A percentile compares a stretch with the other conserved stretches of the same genome.
Conservation (phyloP, 176 grass and related monocot genomes). For the Triticum timopheevii region DNA sequence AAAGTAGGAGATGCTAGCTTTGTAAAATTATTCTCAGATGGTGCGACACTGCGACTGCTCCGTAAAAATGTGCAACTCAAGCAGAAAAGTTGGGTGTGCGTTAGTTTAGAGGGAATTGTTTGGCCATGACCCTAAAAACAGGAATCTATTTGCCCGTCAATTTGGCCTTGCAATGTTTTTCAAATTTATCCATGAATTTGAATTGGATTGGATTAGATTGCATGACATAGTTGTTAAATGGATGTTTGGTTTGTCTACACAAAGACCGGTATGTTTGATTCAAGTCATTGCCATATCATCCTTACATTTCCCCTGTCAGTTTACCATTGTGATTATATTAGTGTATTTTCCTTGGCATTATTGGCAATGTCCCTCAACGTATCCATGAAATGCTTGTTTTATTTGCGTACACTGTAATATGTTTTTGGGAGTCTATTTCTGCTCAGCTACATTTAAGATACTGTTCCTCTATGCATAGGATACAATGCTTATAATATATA, state of each 20-base stretch:
- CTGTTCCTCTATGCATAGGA: not conserved
- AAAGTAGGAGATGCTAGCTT: too few relatives aligned
- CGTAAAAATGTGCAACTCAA: not conserved
- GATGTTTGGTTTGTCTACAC: not conserved
- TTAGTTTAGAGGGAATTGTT: too few relatives aligned
- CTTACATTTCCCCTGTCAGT: not conserved
- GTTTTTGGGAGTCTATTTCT: conserved; percentile 8
- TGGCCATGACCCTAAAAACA: too few relatives aligned
- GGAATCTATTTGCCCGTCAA: not conserved
- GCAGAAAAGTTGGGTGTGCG: too few relatives aligned
- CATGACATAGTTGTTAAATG: not conserved
- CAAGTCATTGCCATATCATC: not conserved
- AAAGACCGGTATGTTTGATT: not conserved
- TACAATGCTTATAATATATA: not conserved
- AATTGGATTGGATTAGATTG: not conserved
- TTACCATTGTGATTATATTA: not conserved
- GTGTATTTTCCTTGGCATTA: conserved; percentile 10
- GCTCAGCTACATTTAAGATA: not conserved
- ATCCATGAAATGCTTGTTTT: not conserved
- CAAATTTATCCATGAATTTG: not conserved
- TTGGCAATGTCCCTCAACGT: not conserved
- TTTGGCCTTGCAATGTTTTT: not conserved
- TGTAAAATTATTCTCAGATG: too few relatives aligned
- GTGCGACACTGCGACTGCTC: too few relatives aligned
- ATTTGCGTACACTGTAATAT: not conserved